Base-by-base conservation (phyloP, 768 basidiomycete species). In the Boletus insuetus region DNA sequence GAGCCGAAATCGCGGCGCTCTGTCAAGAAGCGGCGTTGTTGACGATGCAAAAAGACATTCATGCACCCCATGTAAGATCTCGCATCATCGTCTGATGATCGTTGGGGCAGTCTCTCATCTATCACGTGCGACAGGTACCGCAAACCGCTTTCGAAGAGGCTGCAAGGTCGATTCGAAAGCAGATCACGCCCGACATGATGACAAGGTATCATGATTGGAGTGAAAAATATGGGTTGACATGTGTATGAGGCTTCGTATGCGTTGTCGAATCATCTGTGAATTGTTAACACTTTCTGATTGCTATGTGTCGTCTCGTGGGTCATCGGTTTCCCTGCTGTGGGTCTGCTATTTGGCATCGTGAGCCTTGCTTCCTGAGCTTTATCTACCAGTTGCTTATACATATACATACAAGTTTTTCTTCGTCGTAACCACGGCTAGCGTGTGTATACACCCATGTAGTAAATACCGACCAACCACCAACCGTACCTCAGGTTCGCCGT, bases 1-100 rank as follows among this genome's bases (percentile, higher is more conserved):
- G 97, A 6, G 97, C 97, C 6, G 97, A 99, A 70, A 85, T 98
- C 34, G 80, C 84, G 7, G 86, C 89, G 10, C 79, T 98, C 42
- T 98, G 95, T 68, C 97, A 98, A 73, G 96, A 99, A 71, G 97
- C 97, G 4, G 97, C 96, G 0, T 70, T 98, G 58, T 68, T 87
- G 51, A 91, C 94, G 0, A 98, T 99, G 97, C 86, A 90, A 60
- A 79, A 82, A 50, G 82, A 98, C 69, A 85, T 98, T 35, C 70
- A 90, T 55, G 85, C 92, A 3, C 79, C 84, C 43, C 79, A 77
- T 63, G 96, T 96, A 60, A 65, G 90, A 74, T 32, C 1, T 44
- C 43, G 11, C 7, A 8, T 39, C 38, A 32, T 32, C 32, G 32
- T 51, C 29, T 39, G 56, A 46, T 13, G 2, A 13, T 19, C 34